Evolutionary conservation across 139 green algal species (phyloP), one percentile per base, ranked within the genome.

Genomic region (Tetradesmus lagerheimii): DNA sequence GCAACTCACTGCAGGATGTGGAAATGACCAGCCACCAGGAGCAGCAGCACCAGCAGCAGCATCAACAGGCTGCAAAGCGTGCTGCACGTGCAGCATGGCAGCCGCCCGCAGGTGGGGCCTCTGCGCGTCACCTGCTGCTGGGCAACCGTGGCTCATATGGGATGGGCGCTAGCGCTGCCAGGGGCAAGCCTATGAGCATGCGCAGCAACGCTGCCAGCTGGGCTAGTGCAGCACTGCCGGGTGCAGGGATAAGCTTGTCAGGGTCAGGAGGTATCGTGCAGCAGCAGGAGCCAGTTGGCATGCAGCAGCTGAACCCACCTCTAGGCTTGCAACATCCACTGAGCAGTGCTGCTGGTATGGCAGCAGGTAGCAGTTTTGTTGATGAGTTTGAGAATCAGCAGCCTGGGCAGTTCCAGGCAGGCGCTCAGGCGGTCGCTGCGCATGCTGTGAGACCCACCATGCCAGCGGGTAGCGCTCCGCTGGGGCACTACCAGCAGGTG

Each of bases 11-110:
- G 71, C 71, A 79, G n/a, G 31, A 62, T 1, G 2, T 20, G 12
- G 47, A 62, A n/a, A n/a, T n/a, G n/a, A n/a, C n/a, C 47, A 62
- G 47, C 5, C 47, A 62, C 47, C 47, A 62, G 47, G 47, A 62
- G 47, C 47, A 79, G 71, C 71, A 79, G n/a, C 71, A 79, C 1
- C 71, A 79, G n/a, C 71, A 79, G 71, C 29, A 79, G 71, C 76
- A 82, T 6, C 20, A 82, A n/a, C 76, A 82, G 76, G 57, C 76
- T 34, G 35, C 76, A 45, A 82, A 47, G 37, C 37, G 37, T 82
- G 76, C 76, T 47, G 35, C 76, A 0, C 23, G 23, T 47, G 76
- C 76, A n/a, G 67, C 76, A n/a, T 82, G 20, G 76, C 76, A 82
- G 76, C 76, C 37, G 18, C 35, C 76, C 31, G 76, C 76, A 31